Conservation (phyloP, 208 protist species). For the Acanthamoeba lenticulata region DNA sequence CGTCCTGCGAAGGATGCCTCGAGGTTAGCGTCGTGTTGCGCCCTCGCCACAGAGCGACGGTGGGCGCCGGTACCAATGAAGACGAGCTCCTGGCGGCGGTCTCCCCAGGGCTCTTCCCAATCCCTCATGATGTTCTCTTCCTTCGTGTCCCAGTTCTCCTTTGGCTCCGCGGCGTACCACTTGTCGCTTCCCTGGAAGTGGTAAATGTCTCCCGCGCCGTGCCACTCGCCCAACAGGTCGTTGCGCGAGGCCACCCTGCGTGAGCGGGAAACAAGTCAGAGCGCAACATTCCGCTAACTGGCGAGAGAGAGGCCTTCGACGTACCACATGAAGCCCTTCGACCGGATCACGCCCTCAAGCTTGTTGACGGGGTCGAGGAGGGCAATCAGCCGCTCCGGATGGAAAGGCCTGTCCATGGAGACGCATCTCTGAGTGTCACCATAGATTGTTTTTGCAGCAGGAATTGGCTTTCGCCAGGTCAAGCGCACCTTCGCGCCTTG, state of each 20-base stretch:
- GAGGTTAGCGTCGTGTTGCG: neutral
- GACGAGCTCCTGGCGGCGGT: conserved; percentile 85
- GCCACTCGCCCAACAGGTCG: conserved; percentile 56
- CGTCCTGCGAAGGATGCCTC: neutral
- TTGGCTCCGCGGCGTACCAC: conserved; percentile 74
- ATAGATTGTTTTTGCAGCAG: neutral
- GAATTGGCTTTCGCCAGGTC: too few species aligned
- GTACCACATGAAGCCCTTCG: conserved; percentile 86
- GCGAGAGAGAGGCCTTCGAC: neutral
- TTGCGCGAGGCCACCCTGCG: conserved; percentile 2
- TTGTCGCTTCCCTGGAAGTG: conserved; percentile 55
- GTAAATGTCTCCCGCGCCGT: conserved; percentile 63
- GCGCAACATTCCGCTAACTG: too few species aligned
- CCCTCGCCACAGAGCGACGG: neutral
- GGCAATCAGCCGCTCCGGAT: conserved; percentile 80
- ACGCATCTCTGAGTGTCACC: neutral
- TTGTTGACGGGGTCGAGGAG: conserved; percentile 40
- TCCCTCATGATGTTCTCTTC: conserved; percentile 22
- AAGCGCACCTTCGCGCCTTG: neutral
- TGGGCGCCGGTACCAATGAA: conserved; percentile 78
- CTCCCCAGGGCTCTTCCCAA: conserved; percentile 72
- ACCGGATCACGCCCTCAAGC: conserved; percentile 76
- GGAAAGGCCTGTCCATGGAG: conserved; percentile 76
- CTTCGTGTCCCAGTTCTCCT: conserved; percentile 70
- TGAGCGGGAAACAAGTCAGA: neutral